Evolutionary conservation across 257 asterid genomes (phyloP).

Genomic region (Penstemon barbatus): DNA sequence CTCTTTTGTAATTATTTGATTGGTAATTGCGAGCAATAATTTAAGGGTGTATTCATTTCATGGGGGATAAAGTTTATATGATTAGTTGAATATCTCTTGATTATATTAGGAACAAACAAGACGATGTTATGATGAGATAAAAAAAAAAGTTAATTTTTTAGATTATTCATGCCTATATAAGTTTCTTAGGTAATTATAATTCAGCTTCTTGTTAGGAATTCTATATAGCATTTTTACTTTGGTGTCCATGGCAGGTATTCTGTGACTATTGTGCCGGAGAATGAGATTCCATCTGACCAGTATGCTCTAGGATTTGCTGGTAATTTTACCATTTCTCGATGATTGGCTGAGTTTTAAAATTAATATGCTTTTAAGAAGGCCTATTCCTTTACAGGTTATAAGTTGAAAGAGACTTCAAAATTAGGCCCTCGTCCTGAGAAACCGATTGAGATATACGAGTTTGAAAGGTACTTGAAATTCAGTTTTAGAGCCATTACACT

Average conservation of each 20-base stretch:
- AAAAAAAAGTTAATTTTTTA: too few relatives aligned
- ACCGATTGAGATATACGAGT: constrained; percentile 90
- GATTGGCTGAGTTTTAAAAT: constrained; percentile 16
- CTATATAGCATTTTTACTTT: not conserved
- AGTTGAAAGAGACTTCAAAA: constrained; percentile 82
- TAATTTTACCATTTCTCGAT: constrained; percentile 29
- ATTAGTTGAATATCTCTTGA: too few relatives aligned
- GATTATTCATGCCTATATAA: too few relatives aligned
- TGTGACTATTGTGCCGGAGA: constrained; percentile 60
- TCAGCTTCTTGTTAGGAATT: not conserved
- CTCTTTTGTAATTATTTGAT: not conserved
- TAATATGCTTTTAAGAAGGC: constrained; percentile 25
- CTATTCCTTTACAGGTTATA: constrained; percentile 56
- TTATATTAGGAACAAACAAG: too few relatives aligned
- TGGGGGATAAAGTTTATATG: too few relatives aligned
- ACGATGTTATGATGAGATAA: too few relatives aligned
- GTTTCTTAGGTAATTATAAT: constrained; percentile 6
- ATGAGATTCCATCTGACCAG: constrained; percentile 70
- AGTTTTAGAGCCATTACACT: constrained; percentile 9
- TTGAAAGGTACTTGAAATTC: constrained; percentile 56
- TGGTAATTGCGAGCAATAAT: too few relatives aligned
- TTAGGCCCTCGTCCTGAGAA: constrained; percentile 90
- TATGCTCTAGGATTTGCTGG: constrained; percentile 88
- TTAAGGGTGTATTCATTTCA: too few relatives aligned
- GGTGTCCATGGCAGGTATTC: constrained; percentile 63